phyloP scores from a whole-genome alignment of 2,329 filamentous ascomycete species.

The Penicillium sp. region DNA sequence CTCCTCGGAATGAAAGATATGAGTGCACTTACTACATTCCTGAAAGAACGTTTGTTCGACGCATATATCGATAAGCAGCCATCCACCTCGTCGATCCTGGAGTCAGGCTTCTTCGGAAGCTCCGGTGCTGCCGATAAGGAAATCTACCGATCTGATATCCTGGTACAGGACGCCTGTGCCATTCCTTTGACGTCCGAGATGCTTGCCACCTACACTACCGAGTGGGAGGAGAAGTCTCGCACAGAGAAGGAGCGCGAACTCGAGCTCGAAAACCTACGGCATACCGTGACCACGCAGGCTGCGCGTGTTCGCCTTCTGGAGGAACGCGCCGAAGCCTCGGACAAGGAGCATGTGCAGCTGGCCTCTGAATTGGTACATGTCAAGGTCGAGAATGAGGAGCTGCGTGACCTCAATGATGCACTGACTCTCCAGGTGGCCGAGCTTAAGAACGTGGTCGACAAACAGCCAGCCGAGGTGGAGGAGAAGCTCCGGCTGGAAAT shows the following conservation, averaged over 20 bases:
- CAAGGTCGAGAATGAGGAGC: conserved; percentile 88
- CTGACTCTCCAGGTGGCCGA: conserved; percentile 80
- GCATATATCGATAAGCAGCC: conserved; percentile 94
- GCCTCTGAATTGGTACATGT: conserved; percentile 87
- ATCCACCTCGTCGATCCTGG: conserved; percentile 85
- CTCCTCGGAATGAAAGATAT: conserved; percentile 87
- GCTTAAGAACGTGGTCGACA: conserved; percentile 79
- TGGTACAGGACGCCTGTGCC: conserved; percentile 88
- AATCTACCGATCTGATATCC: conserved; percentile 87
- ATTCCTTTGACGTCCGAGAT: conserved; percentile 79
- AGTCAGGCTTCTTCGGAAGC: conserved; percentile 95
- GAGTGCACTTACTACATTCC: conserved; percentile 77
- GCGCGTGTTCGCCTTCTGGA: conserved; percentile 79
- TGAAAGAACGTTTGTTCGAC: conserved; percentile 93
- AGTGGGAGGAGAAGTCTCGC: conserved; percentile 92
- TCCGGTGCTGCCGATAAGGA: conserved; percentile 88
- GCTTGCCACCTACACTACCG: conserved; percentile 72
- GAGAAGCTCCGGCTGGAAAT: conserved; percentile 76
- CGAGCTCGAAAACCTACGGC: conserved; percentile 71
- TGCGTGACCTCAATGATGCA: conserved; percentile 85
- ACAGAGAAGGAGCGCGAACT: conserved; percentile 74
- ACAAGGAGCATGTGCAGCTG: conserved; percentile 83
- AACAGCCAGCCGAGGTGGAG: conserved; percentile 85
- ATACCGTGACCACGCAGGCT: conserved; percentile 63
- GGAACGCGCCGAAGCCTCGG: conserved; percentile 80